Conservation (phyloP, 1,139 yeast genomes). For the Kodamaea arcana region DNA sequence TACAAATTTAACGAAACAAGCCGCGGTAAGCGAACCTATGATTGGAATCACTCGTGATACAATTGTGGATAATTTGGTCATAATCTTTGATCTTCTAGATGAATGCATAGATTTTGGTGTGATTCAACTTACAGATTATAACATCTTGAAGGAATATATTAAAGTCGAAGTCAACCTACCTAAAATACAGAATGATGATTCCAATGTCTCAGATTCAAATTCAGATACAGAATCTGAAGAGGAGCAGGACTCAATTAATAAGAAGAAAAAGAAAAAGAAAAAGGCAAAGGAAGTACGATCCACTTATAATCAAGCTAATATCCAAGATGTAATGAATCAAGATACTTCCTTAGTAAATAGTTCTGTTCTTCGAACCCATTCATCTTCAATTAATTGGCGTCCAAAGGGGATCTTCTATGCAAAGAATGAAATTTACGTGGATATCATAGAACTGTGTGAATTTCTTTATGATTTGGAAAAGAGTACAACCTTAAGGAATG, state of each 20-base stretch:
- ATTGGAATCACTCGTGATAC: conserved; percentile 20
- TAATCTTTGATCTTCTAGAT: conserved; percentile 40
- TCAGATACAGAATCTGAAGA: conserved; percentile 12
- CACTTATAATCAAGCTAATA: conserved; percentile 40
- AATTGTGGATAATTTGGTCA: conserved; percentile 36
- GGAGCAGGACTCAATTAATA: conserved; percentile 1
- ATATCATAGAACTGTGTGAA: conserved; percentile 39
- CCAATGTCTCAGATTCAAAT: conserved; percentile 13
- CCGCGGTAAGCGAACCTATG: no score
- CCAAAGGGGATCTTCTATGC: conserved; percentile 47
- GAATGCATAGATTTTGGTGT: conserved; percentile 47
- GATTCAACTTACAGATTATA: conserved; percentile 42
- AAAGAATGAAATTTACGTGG: conserved; percentile 45
- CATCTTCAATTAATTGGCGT: conserved; percentile 45
- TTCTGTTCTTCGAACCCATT: conserved; percentile 46
- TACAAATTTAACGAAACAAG: not conserved
- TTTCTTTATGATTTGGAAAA: conserved; percentile 35
- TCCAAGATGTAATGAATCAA: conserved; percentile 26
- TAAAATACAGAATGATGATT: conserved; percentile 9
- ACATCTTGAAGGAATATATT: conserved; percentile 42
- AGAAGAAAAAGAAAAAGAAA: conserved; percentile 11
- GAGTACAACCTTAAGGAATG: conserved; percentile 28
- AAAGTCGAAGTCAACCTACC: conserved; percentile 38
- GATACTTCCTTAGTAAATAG: conserved; percentile 46
- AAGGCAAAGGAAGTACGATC: conserved; percentile 25